A percentile compares a stretch with the other conserved stretches of the same genome.
These are phyloP conservation scores for Sporothrix variecibatus DNA, from an alignment of 2,329 filamentous ascomycete species.

Conservation along the genomic window DNA sequence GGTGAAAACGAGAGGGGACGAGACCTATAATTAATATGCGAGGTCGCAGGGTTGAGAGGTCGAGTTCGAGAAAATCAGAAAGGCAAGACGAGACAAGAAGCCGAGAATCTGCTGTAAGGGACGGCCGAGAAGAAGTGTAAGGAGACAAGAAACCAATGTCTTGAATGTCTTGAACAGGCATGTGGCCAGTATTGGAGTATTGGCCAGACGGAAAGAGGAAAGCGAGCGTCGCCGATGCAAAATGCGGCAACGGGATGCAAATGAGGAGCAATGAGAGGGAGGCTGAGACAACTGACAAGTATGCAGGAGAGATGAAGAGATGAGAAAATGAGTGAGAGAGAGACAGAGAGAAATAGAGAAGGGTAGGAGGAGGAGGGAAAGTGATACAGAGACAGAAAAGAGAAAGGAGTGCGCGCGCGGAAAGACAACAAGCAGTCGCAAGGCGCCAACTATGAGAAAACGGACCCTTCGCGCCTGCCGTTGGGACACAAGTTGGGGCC, in stretches of 20 bases:
- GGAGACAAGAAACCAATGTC: constrained; percentile 12
- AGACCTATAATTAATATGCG: constrained; percentile 4
- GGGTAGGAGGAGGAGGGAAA: neutral
- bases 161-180: neutral
- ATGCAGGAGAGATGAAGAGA: neutral
- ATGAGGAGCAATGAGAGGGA: neutral
- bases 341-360: neutral
- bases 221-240: neutral
- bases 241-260: neutral
- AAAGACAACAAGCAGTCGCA: neutral
- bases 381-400: neutral
- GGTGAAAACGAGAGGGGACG: neutral
- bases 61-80: neutral
- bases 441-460: constrained; percentile 12
- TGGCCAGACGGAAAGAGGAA: neutral
- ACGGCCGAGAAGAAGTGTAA: neutral
- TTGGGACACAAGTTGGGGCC: constrained; percentile 11
- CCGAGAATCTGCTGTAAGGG: neutral
- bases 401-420: neutral
- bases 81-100: neutral
- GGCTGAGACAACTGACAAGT: neutral
- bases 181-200: constrained; percentile 4
- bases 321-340: neutral
- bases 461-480: constrained; percentile 14
- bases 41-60: neutral